A percentile compares a stretch with the other conserved stretches of the same genome.
phyloP scores from a whole-genome alignment of 345 rosid genomes.

The Bretschneidera sinensis region DNA sequence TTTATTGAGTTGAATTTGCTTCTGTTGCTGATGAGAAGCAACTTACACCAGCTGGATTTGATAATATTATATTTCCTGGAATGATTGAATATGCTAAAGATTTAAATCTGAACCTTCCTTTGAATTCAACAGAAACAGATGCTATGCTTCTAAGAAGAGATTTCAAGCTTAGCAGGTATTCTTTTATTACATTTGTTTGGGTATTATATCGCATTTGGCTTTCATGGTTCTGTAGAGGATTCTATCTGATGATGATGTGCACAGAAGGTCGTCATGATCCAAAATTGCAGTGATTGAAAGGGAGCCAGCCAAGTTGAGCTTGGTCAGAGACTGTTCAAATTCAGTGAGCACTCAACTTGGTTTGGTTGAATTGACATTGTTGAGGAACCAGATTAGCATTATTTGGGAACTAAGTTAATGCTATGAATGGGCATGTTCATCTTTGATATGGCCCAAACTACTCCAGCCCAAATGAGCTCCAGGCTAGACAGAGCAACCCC shows the following conservation, averaged over 20 bases:
- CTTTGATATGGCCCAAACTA: too few species aligned
- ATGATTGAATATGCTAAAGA: slow-evolving; percentile 70
- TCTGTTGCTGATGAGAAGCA: slow-evolving; percentile 52
- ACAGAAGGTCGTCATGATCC: not conserved
- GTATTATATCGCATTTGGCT: too few species aligned
- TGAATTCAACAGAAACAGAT: slow-evolving; percentile 40
- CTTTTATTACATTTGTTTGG: not conserved
- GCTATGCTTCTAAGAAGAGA: slow-evolving; percentile 46
- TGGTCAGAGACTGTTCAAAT: not conserved
- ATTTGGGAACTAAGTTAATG: not conserved
- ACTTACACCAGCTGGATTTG: slow-evolving; percentile 62
- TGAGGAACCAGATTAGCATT: not conserved
- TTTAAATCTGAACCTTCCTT: slow-evolving; percentile 56
- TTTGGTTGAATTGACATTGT: not conserved
- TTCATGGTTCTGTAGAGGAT: too few species aligned
- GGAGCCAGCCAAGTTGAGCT: not conserved
- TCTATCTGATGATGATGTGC: not conserved
- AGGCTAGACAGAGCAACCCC: too few species aligned
- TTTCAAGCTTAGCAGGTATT: slow-evolving; percentile 55
- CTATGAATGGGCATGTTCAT: not conserved
- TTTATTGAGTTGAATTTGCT: slow-evolving; percentile 58
- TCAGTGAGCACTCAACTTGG: not conserved
- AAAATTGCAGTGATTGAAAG: not conserved
- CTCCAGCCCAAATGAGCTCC: too few species aligned
- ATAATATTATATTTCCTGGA: slow-evolving; percentile 73